Evolutionary conservation across 1,139 yeast species (phyloP).

Genomic region (Kurtzmaniella natalensis): DNA sequence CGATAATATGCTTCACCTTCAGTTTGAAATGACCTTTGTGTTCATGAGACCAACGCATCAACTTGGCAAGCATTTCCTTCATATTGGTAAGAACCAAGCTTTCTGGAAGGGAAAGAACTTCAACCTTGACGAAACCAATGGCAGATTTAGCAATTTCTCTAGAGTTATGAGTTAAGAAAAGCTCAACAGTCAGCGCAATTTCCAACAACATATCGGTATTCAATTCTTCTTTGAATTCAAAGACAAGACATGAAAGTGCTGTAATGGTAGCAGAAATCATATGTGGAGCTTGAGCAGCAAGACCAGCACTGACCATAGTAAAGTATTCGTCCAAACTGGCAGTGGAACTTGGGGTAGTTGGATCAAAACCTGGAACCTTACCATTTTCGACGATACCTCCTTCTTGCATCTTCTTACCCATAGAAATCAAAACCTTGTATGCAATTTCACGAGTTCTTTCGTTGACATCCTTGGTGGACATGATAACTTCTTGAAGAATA

Average conservation of each 20-base stretch:
- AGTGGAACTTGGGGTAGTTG: constrained; percentile 52
- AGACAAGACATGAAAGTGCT: constrained; percentile 80
- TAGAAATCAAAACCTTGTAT: constrained; percentile 66
- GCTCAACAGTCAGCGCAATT: constrained; percentile 81
- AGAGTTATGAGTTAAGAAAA: constrained; percentile 84
- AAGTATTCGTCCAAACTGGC: constrained; percentile 80
- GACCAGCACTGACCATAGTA: constrained; percentile 93
- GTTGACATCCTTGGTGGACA: constrained; percentile 90
- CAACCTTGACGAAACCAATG: constrained; percentile 90
- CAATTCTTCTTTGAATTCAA: constrained; percentile 71
- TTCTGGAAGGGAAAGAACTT: constrained; percentile 78
- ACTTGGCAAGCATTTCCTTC: constrained; percentile 58
- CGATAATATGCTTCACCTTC: constrained; percentile 88
- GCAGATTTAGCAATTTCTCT: constrained; percentile 93
- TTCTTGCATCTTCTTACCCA: constrained; percentile 73
- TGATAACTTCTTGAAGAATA: constrained; percentile 78
- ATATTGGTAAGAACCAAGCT: constrained; percentile 70
- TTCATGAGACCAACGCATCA: constrained; percentile 92
- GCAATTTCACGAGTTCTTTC: constrained; percentile 87
- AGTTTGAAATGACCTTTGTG: constrained; percentile 93
- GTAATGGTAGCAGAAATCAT: constrained; percentile 96
- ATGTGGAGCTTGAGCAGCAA: constrained; percentile 89
- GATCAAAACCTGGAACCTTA: constrained; percentile 65
- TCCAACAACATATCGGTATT: constrained; percentile 60
- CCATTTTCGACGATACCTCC: constrained; percentile 71